Evolutionary conservation across 2,329 filamentous ascomycete genomes (phyloP).

Genomic region (Blumeriella jaapii): DNA sequence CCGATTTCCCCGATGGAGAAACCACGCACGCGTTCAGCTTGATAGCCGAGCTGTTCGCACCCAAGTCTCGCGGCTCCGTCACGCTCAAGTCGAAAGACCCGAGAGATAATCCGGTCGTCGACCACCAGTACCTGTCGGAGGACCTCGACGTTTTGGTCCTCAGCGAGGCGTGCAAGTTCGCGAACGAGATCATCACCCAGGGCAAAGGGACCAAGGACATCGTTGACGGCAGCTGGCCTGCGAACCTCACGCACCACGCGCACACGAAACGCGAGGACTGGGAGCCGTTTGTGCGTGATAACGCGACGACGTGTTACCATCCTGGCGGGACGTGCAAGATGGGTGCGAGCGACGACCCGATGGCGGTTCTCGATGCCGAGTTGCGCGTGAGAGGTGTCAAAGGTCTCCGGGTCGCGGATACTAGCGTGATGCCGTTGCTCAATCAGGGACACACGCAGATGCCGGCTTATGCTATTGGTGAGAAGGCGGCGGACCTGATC

Average conservation of each 20-base stretch:
- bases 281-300: conserved; percentile 42
- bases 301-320: conserved; percentile 52
- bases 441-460: conserved; percentile 43
- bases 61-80: conserved; percentile 44
- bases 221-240: conserved; percentile 49
- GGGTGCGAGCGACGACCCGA: conserved; percentile 35
- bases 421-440: conserved; percentile 26
- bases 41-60: conserved; percentile 44
- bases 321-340: conserved; percentile 46
- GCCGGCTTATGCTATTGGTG: conserved; percentile 46
- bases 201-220: conserved; percentile 46
- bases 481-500: conserved; percentile 41
- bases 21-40: conserved; percentile 45
- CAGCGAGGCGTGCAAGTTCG: conserved; percentile 44
- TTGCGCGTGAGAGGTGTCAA: conserved; percentile 19
- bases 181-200: conserved; percentile 47
- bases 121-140: conserved; percentile 47
- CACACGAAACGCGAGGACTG: conserved; percentile 45
- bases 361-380: conserved; percentile 27
- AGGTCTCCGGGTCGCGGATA: conserved; percentile 22
- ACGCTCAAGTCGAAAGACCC: conserved; percentile 38
- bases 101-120: conserved; percentile 40
- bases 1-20: conserved; percentile 38
- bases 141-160: conserved; percentile 47
- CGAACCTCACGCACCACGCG: conserved; percentile 37